Conservation (phyloP, 2,329 filamentous ascomycete species). For the Myriosclerotinia duriaeana region DNA sequence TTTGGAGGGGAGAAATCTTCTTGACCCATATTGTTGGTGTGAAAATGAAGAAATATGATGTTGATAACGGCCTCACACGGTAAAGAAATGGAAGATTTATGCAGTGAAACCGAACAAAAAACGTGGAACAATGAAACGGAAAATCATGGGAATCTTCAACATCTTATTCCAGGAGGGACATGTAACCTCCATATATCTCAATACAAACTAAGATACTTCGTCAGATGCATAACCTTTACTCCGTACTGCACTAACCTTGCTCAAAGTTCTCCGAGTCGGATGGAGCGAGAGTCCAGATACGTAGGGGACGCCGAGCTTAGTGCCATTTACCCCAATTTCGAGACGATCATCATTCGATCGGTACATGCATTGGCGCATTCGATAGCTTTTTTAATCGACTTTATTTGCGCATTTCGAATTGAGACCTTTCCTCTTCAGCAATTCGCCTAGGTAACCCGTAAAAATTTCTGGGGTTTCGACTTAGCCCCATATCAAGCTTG, state of each 20-base stretch:
- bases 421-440: constrained; percentile 3
- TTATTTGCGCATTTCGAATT: neutral
- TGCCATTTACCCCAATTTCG: neutral
- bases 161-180: constrained; percentile 4
- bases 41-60: neutral
- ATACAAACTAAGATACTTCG: neutral
- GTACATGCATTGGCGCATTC: constrained; percentile 1
- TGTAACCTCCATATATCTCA: constrained; percentile 16
- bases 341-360: constrained; percentile 14
- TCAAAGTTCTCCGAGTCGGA: neutral
- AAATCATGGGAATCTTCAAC: neutral
- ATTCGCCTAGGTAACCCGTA: neutral
- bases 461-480: neutral
- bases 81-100: neutral
- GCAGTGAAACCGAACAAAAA: neutral
- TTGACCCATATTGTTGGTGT: neutral
- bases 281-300: neutral
- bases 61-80: neutral
- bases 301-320: neutral
- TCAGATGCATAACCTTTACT: neutral
- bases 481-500: neutral
- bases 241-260: neutral
- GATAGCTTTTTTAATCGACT: neutral
- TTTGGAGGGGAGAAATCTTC: neutral
- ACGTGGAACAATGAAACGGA: neutral